Evolutionary conservation across 805 yeast genomes (phyloP), one percentile per base, ranked within the genome.

Genomic region (Candida vartiovaarae): DNA sequence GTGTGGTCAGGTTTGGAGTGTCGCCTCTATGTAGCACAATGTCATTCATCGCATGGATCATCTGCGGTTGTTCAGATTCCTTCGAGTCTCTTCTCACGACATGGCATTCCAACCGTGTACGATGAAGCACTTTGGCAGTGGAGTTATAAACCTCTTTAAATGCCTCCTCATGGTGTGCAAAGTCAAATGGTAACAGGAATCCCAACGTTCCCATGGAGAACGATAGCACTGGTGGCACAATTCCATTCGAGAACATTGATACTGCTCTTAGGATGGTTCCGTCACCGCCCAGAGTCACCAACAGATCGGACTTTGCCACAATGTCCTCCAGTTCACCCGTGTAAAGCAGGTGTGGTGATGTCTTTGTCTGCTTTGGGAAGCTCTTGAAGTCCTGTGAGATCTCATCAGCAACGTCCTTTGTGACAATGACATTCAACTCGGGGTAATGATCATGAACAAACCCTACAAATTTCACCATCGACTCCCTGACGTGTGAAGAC

Each of bases 201-300:
- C 98, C 98, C 34, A 90, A 63, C 0, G 97, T 89, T 0, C 98
- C 98, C 65, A 90, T 65, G 0, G 96, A 86, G 59, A 87, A 89
- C 27, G 95, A 80, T 40, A 90, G 64, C 0, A 90, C 86, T 0
- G 98, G 98, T 2, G 98, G 98, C 4, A 87, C 93, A 30, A 67
- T 70, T 8, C 71, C 71, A 56, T 79, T 77, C 43, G 82, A 78
- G 58, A 90, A 90, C 54, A 79, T 67, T 5, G 93, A 79, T 0
- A 88, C 91, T 0, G 91, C 95, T 43, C 90, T 75, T 36, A 90
- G 63, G 43, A 88, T 87, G 0, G 97, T 90, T 5, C 98, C 98
- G 62, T 90, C 98, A 20, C 98, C 98, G n/a, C 98, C 98, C 34
- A 90, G 63, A 0, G 96, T 84, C 7, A 90, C 89, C 33, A 90